A percentile compares a stretch with the other conserved stretches of the same genome.
Conservation (phyloP, 2,329 filamentous ascomycete genomes). For the Exserohilum turcica region DNA sequence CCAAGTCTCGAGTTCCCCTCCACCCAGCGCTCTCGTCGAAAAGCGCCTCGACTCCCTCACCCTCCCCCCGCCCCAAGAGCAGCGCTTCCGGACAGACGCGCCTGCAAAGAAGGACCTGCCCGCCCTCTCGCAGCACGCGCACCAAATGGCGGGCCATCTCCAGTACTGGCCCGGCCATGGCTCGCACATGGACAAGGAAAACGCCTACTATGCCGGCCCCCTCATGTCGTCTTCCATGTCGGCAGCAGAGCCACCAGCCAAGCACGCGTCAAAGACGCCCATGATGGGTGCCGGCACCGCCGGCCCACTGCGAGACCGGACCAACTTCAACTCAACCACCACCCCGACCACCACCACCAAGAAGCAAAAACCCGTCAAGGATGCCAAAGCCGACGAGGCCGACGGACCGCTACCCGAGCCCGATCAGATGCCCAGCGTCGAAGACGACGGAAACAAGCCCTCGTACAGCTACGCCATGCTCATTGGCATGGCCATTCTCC, state of each 20-base stretch:
- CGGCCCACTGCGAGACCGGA: conserved; percentile 71
- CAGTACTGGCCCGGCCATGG: conserved; percentile 57
- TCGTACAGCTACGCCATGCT: conserved; percentile 91
- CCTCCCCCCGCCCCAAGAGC: conserved; percentile 67
- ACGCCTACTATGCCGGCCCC: conserved; percentile 50
- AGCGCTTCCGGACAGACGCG: conserved; percentile 66
- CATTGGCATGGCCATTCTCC: conserved; percentile 95
- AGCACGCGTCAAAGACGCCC: conserved; percentile 59
- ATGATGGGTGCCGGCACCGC: conserved; percentile 74
- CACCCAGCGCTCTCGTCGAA: conserved; percentile 62
- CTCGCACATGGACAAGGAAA: conserved; percentile 56
- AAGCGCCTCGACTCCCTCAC: conserved; percentile 69
- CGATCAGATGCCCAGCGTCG: conserved; percentile 77
- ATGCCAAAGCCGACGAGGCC: conserved; percentile 53
- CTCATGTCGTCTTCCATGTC: conserved; percentile 33
- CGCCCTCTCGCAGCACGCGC: conserved; percentile 52
- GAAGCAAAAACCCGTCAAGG: conserved; percentile 63
- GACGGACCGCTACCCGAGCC: conserved; percentile 67
- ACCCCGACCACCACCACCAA: conserved; percentile 43
- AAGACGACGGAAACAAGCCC: conserved; percentile 88
- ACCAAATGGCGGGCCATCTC: conserved; percentile 55
- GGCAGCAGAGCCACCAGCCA: conserved; percentile 36
- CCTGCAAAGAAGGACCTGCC: conserved; percentile 66
- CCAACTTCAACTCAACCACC: conserved; percentile 8
- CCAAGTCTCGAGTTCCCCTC: conserved; percentile 63